A percentile compares a stretch with the other conserved stretches of the same genome.
phyloP scores from a whole-genome alignment of 2,329 filamentous ascomycete species.

The Bipolaris oryzae region DNA sequence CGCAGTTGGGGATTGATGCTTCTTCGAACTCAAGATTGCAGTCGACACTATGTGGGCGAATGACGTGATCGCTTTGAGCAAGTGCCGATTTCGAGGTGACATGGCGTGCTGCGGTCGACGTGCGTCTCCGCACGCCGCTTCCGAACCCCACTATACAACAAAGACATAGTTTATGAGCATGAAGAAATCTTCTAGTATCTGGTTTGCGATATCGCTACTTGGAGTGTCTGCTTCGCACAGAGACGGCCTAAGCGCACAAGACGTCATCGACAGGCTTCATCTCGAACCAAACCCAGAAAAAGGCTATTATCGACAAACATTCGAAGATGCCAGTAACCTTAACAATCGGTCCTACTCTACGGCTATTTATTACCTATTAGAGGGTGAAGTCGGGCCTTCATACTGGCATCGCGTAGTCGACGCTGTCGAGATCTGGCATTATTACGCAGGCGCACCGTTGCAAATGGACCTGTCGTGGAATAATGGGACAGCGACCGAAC shows the following conservation, averaged over 20 bases:
- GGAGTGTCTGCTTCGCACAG: background rate
- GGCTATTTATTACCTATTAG: conserved; percentile 61
- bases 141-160: background rate
- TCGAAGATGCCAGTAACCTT: conserved; percentile 47
- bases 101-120: background rate
- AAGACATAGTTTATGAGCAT: background rate
- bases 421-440: conserved; percentile 61
- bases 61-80: background rate
- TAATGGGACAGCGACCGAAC: conserved; percentile 46
- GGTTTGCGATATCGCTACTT: background rate
- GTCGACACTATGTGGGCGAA: background rate
- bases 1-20: too few relatives aligned
- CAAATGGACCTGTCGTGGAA: conserved; percentile 54
- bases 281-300: conserved; percentile 57
- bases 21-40: background rate
- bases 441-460: conserved; percentile 60
- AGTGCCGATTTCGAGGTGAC: background rate
- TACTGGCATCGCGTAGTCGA: conserved; percentile 58
- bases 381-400: conserved; percentile 51
- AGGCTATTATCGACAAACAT: conserved; percentile 58
- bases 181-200: background rate
- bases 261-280: conserved; percentile 53
- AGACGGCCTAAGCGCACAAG: conserved; percentile 39
- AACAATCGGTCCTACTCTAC: conserved; percentile 55
- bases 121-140: background rate